Evolutionary conservation across 2,329 filamentous ascomycete genomes (phyloP).

Genomic region (Aureobasidium sp.): DNA sequence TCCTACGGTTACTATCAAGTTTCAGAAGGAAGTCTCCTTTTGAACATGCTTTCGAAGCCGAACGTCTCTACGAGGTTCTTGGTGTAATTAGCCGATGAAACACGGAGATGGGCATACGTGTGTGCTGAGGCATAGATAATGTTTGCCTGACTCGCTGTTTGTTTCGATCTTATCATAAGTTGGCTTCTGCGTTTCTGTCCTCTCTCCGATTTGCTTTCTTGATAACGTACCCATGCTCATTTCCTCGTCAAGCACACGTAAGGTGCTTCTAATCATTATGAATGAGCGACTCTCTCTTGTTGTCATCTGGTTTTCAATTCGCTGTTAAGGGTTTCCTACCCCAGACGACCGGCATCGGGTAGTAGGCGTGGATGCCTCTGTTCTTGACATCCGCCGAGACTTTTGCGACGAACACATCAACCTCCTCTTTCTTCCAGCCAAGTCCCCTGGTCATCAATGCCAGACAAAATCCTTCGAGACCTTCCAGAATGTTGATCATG

Average conservation of each 20-base stretch:
- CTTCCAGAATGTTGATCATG: conserved; percentile 36
- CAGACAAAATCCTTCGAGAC: conserved; percentile 37
- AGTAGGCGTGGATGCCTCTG: conserved; percentile 32
- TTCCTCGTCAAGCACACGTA: not conserved
- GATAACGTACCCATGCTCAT: not conserved
- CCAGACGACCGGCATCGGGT: conserved; percentile 32
- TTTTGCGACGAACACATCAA: conserved; percentile 36
- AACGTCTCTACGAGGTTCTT: not conserved
- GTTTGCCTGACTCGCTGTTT: conserved; percentile 7
- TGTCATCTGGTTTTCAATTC: not conserved
- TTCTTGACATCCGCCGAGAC: conserved; percentile 29
- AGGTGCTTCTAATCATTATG: not conserved
- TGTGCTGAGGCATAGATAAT: not conserved
- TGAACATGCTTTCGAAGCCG: not conserved
- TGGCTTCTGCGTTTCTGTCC: not conserved
- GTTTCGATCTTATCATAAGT: not conserved
- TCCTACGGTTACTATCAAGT: not conserved
- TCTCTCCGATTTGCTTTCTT: not conserved
- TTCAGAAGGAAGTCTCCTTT: not conserved
- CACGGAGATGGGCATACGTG: not conserved
- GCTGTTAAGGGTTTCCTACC: conserved; percentile 26
- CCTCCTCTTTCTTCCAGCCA: conserved; percentile 38
- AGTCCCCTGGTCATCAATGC: conserved; percentile 36
- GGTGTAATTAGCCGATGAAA: not conserved
- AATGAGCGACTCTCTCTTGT: not conserved